A percentile compares a stretch with the other conserved stretches of the same genome.
phyloP scores from a whole-genome alignment of 192 early-diverging fungal species.

The Haplosporangium gracile region DNA sequence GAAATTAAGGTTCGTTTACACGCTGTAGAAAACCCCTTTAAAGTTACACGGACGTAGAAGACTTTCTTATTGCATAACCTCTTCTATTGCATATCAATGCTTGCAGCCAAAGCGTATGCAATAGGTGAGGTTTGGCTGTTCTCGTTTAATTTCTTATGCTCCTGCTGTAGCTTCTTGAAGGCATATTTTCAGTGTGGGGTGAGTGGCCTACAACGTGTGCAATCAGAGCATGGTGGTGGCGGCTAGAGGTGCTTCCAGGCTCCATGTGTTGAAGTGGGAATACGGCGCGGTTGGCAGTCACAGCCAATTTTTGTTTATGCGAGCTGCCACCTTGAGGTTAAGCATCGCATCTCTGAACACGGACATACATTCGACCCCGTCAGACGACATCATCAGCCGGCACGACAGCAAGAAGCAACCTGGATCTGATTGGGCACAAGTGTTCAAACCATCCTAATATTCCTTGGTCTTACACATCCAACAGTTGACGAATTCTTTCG shows the following conservation, averaged over 20 bases:
- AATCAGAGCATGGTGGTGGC: not conserved
- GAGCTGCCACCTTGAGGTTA: not conserved
- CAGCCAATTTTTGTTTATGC: not conserved
- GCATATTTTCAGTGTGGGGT: too few species aligned
- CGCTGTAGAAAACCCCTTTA: not conserved
- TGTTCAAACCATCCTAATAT: not conserved
- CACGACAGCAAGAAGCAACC: not conserved
- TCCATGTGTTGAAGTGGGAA: not conserved
- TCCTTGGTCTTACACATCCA: not conserved
- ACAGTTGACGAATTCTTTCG: not conserved
- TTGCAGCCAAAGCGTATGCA: not conserved
- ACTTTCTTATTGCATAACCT: not conserved
- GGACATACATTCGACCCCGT: not conserved
- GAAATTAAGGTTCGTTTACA: not conserved
- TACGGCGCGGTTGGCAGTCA: slow-evolving; percentile 1
- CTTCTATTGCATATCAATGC: not conserved
- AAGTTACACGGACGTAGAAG: too few species aligned
- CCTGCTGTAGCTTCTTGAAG: too few species aligned
- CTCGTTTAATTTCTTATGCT: too few species aligned
- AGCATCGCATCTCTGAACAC: not conserved
- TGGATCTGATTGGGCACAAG: not conserved
- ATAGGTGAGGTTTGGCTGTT: not conserved
- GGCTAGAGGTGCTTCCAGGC: not conserved
- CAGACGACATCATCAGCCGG: not conserved
- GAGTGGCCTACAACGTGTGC: too few species aligned